Percentiles rank a stretch among this genome's conserved stretches.
Conservation (phyloP, 2,329 filamentous ascomycete genomes). For the Exophiala aquamarina region DNA sequence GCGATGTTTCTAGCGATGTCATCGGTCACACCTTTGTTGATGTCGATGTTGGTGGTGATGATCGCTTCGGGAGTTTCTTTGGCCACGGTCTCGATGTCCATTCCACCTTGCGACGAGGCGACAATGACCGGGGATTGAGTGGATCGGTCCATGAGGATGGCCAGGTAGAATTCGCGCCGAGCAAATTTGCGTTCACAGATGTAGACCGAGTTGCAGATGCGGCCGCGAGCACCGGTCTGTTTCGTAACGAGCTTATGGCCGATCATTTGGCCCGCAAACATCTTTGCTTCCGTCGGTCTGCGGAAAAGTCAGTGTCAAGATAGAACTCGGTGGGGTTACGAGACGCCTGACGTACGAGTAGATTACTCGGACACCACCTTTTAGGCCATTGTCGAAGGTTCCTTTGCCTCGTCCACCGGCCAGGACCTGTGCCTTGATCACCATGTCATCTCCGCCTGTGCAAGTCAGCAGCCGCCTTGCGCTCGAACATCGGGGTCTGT, state of each 20-base stretch:
- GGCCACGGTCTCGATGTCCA: conserved; percentile 98
- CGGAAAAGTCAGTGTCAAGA: conserved; percentile 14
- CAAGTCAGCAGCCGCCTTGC: no score
- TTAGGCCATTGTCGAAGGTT: conserved; percentile 95
- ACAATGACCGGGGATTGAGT: conserved; percentile 93
- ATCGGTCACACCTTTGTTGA: conserved; percentile 92
- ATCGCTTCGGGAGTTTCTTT: conserved; percentile 98
- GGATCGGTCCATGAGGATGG: conserved; percentile 94
- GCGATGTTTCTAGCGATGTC: conserved; percentile 90
- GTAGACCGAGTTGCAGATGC: conserved; percentile 95
- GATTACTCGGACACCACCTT: conserved; percentile 97
- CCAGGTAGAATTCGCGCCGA: conserved; percentile 97
- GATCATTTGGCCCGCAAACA: conserved; percentile 99
- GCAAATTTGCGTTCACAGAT: conserved; percentile 99
- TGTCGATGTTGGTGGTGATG: conserved; percentile 88
- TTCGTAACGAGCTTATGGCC: conserved; percentile 99
- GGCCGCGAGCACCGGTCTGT: conserved; percentile 91
- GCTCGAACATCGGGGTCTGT: no score
- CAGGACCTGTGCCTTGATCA: conserved; percentile 99
- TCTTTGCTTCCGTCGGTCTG: conserved; percentile 83
- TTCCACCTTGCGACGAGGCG: conserved; percentile 95
- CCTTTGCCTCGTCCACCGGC: conserved; percentile 98
- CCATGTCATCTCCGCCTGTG: conserved; percentile 81
- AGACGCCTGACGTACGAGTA: conserved; percentile 67
- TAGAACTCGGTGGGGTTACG: background rate